Percentiles rank a stretch among this genome's conserved stretches.
Conservation (phyloP, 1,284 basidiomycete species). For the Boletus subluridellus region DNA sequence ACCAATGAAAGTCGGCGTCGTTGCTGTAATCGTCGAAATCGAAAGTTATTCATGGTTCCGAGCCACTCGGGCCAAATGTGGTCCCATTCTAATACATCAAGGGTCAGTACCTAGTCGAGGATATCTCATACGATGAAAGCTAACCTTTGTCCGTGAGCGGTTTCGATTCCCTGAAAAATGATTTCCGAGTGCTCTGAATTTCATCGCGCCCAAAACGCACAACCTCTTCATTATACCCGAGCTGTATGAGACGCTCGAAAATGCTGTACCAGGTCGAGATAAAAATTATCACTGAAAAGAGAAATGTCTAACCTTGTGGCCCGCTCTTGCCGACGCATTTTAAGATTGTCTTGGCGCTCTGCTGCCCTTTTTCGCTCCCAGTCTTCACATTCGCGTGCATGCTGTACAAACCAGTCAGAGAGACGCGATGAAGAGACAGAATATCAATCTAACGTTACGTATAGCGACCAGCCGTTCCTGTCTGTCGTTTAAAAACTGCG, state of each 20-base stretch:
- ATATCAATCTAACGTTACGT: not conserved
- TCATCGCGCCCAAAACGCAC: not conserved
- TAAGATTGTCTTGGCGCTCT: not conserved
- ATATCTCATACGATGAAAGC: not conserved
- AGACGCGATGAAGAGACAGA: not conserved
- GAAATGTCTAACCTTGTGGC: not conserved
- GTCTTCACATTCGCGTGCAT: not conserved
- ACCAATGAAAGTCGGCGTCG: slow-evolving; percentile 9
- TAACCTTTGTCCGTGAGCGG: slow-evolving; percentile 11
- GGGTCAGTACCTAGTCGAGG: not conserved
- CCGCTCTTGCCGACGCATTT: not conserved
- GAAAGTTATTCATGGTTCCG: slow-evolving; percentile 6
- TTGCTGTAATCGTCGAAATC: not conserved
- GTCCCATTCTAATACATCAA: not conserved
- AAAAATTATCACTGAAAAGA: not conserved
- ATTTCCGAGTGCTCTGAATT: not conserved
- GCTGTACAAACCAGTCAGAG: not conserved
- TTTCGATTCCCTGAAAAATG: not conserved
- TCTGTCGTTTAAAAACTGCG: not conserved
- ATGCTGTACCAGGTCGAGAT: not conserved
- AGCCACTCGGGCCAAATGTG: slow-evolving; percentile 2
- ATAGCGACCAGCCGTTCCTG: not conserved
- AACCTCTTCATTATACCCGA: slow-evolving; percentile 9
- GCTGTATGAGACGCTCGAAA: not conserved
- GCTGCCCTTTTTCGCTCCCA: not conserved